Base-by-base conservation (phyloP, 805 yeast genomes). In the Wickerhamiella siamensis region DNA sequence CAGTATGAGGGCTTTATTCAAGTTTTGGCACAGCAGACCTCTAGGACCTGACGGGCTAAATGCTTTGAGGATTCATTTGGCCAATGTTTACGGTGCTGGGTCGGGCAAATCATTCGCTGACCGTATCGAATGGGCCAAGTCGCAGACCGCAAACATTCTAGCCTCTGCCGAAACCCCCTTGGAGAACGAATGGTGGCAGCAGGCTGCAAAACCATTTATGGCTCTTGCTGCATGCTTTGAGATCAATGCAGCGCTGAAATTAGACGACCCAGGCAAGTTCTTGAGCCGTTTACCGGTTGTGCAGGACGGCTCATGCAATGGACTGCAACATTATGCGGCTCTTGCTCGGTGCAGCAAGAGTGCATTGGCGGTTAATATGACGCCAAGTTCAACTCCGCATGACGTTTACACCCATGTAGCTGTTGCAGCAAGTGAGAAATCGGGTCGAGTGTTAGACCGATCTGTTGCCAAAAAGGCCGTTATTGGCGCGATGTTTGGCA, bases 231-330 rank as follows among this genome's bases (percentile, higher is more conserved):
- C 66, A n/a, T 70, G 75, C 45, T 57, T 68, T 36, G 77, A 72
- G 47, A 51, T 72, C 39, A 45, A 50, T 10, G 66, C 62, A 32
- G 77, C 77, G 1, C 59, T 61, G 51, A 48, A 63, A 40, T 3
- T 33, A 9, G 60, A 54, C 2, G 69, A 70, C 43, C 75, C 76
- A 3, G 53, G 58, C 3, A 52, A 58, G 38, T 70, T 45, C 50
- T 55, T 59, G 3, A 67, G 71, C 2, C 63, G 65, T 43, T 52
- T 69, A 15, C 75, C 77, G 0, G 67, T 72, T 3, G 75, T 70
- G 46, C 74, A 72, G 47, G 77, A 72, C 45, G 77, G 77, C 18
- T 69, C 77, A 0, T 72, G 77, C 55, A 72, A 72, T 46, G 77
- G 77, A 1, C 60, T 72, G 39, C 77, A 72, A 50, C 77, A 72